Evolutionary conservation across 768 basidiomycete species (phyloP), one percentile per base, ranked within the genome.

Genomic region (Phylloporus rhodoxanthus): DNA sequence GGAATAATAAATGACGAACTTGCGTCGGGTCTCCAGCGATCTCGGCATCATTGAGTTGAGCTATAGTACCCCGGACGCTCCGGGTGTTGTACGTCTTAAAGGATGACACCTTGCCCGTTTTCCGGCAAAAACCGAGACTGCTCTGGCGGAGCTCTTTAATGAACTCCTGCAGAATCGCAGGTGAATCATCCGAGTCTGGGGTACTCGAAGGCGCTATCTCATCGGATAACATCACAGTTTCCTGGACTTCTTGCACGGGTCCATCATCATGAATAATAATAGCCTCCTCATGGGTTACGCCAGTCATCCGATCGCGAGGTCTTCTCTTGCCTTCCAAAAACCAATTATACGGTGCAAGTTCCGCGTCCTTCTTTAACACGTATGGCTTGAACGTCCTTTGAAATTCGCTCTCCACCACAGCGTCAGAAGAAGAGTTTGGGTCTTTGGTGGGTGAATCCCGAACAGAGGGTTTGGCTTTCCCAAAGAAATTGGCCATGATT

Each of bases 351-450:
- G 87, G 86, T 3, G 91, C 90, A 15, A 93, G 58, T 23, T 74
- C 71, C 5, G 80, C 77, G 52, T 81, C 87, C 60, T 86, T 91
- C 72, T 87, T 90, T 51, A 87, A 57, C 5, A 79, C 73, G 63
- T 91, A 95, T 1, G 90, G 84, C 57, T 79, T 84, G 72, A 96
- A 96, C 1, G 75, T 73, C 57, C 71, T 79, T 47, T 84, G 77
- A 57, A 90, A 95, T 40, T 92, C 86, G 14, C 78, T 78, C 25
- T 73, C 71, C 26, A 60, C 63, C 6, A 72, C 73, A 40, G 79
- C 50, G 13, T 51, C 50, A 15, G 53, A 63, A 38, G 64, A 48
- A 8, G 68, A 61, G 30, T 60, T 58, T 1, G 63, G 57, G 13
- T 59, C 58, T 39, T 66, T 65, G 19, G 55, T 34, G 54, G 59